Percentiles rank a stretch among this genome's conserved stretches.
These are phyloP conservation scores for Hibiscus trionum DNA, from an alignment of 345 rosid species.

Conservation along the genomic window DNA sequence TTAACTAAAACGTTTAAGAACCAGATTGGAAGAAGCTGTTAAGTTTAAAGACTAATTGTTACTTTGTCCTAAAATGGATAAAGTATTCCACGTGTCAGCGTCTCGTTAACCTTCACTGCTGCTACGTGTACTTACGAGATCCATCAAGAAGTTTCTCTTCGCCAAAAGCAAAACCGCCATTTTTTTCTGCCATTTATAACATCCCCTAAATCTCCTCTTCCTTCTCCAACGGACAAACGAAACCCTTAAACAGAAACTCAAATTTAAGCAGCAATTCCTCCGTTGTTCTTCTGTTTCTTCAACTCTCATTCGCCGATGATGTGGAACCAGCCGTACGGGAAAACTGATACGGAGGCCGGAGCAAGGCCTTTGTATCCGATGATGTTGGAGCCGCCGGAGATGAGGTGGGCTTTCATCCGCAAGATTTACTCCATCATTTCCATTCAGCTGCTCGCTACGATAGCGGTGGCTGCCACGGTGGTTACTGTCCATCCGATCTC, in stretches of 20 bases:
- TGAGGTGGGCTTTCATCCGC: constrained; percentile 90
- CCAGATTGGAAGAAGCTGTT: too few relatives aligned
- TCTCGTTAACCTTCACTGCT: not conserved
- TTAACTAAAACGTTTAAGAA: too few relatives aligned
- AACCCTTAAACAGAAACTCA: not conserved
- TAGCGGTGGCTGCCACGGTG: constrained; percentile 74
- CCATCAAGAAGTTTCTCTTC: constrained; percentile 17
- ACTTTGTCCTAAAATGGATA: not conserved
- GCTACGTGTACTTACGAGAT: not conserved
- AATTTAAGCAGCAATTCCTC: not conserved
- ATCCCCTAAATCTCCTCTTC: not conserved
- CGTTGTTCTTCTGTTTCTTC: not conserved
- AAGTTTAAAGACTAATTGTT: too few relatives aligned
- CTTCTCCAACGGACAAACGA: not conserved
- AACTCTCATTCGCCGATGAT: constrained; percentile 14
- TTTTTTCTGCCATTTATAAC: not conserved
- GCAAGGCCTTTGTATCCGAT: constrained; percentile 66
- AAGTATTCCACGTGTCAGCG: constrained; percentile 5
- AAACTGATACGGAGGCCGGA: constrained; percentile 67
- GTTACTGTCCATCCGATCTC: constrained; percentile 59
- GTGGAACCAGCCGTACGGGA: constrained; percentile 47
- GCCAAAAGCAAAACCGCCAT: too few relatives aligned
- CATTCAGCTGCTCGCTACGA: constrained; percentile 61
- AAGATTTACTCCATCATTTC: constrained; percentile 71
- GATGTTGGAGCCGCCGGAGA: constrained; percentile 86